Conservation (phyloP, 2,329 filamentous ascomycete species). For the Cladosporium oxysporum region DNA sequence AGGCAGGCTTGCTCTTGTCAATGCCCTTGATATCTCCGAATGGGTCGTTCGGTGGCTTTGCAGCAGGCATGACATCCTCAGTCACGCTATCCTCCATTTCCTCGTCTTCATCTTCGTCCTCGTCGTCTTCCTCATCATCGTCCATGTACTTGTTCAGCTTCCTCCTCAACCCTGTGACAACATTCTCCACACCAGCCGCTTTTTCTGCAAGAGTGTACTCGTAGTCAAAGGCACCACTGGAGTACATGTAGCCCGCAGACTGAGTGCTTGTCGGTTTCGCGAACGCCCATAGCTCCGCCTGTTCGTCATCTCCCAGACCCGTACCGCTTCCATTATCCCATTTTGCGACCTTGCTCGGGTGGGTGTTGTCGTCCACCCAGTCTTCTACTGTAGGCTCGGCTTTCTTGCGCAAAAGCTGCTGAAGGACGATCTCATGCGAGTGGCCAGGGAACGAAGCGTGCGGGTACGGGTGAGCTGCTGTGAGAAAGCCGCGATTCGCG, state of each 20-base stretch:
- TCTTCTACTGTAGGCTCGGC: slow-evolving; percentile 76
- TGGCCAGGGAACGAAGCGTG: slow-evolving; percentile 69
- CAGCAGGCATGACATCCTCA: slow-evolving; percentile 16
- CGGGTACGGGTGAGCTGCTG: slow-evolving; percentile 71
- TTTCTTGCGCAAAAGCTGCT: slow-evolving; percentile 77
- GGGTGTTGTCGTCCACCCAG: slow-evolving; percentile 59
- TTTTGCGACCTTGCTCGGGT: slow-evolving; percentile 14
- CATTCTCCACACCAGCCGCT: slow-evolving; percentile 65
- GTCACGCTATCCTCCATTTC: slow-evolving; percentile 23
- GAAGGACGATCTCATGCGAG: slow-evolving; percentile 62
- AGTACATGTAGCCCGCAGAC: slow-evolving; percentile 33
- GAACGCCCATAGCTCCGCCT: slow-evolving; percentile 63
- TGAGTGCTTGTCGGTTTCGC: slow-evolving; percentile 52
- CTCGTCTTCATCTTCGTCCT: slow-evolving; percentile 29
- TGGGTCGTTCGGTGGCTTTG: slow-evolving; percentile 2
- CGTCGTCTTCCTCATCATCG: slow-evolving; percentile 52
- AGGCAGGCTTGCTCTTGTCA: slow-evolving; percentile 7
- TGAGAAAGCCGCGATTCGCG: slow-evolving; percentile 67
- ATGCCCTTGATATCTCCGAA: slow-evolving; percentile 9
- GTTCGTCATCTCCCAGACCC: slow-evolving; percentile 48
- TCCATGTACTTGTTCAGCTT: slow-evolving; percentile 40
- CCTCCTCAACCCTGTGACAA: slow-evolving; percentile 69
- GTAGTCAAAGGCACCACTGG: slow-evolving; percentile 55
- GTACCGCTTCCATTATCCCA: slow-evolving; percentile 54
- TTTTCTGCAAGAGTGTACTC: slow-evolving; percentile 73